phyloP scores from a whole-genome alignment of 1,139 yeast genomes.

The Saccharomyces hybrid region DNA sequence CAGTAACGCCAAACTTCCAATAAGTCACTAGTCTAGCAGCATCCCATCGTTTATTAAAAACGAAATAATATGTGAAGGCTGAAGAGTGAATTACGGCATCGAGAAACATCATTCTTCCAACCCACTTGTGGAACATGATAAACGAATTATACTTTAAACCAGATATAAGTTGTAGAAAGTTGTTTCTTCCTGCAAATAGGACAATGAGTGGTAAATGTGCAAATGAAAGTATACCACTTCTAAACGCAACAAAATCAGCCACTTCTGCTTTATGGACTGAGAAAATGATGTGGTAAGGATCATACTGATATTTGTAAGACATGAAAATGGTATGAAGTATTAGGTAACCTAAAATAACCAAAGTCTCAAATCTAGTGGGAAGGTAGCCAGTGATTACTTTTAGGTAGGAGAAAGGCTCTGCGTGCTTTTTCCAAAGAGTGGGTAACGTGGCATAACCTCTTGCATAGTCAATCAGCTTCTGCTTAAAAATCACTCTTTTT shows the following conservation, averaged over 20 bases:
- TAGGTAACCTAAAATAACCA: constrained; percentile 43
- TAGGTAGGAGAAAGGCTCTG: constrained; percentile 5
- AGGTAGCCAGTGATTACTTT: constrained; percentile 14
- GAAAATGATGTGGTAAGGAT: constrained; percentile 39
- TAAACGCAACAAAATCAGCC: constrained; percentile 34
- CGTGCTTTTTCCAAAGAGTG: constrained; percentile 16
- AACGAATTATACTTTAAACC: constrained; percentile 60
- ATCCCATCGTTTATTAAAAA: constrained; percentile 9
- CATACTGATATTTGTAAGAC: constrained; percentile 34
- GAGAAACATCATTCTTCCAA: constrained; percentile 42
- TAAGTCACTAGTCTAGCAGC: constrained; percentile 11
- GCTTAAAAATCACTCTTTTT: constrained; percentile 8
- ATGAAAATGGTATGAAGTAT: constrained; percentile 39
- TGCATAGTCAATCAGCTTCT: constrained; percentile 8
- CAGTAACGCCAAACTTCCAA: constrained; percentile 47
- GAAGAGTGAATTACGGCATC: constrained; percentile 41
- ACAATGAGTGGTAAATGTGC: constrained; percentile 45
- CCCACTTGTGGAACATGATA: constrained; percentile 57
- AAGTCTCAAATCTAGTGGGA: constrained; percentile 51
- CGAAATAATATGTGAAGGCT: constrained; percentile 36
- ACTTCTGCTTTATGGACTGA: constrained; percentile 38
- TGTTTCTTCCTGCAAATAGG: constrained; percentile 57
- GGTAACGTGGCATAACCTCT: constrained; percentile 17
- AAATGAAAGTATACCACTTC: constrained; percentile 47
- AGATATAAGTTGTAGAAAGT: constrained; percentile 52